phyloP scores from a whole-genome alignment of 495 filamentous ascomycete genomes.

The Podospora fimiseda region DNA sequence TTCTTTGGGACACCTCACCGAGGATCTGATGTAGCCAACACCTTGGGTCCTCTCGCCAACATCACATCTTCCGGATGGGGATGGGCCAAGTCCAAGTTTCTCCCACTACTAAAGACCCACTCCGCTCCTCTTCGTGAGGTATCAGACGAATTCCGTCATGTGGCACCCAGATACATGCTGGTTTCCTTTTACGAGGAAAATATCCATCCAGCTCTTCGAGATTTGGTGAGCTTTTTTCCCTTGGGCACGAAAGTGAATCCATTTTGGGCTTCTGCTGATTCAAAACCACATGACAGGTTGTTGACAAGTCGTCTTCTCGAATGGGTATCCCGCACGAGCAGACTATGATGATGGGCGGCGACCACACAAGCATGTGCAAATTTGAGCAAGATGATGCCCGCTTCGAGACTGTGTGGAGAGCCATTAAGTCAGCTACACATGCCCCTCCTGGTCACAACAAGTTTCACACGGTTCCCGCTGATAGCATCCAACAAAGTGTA shows the following conservation, averaged over 20 bases:
- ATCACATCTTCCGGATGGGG: neutral
- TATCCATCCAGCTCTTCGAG: neutral
- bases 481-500: too few species aligned
- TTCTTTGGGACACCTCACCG: neutral
- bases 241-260: too few species aligned
- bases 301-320: neutral
- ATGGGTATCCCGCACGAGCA: neutral
- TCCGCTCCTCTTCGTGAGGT: neutral
- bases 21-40: neutral
- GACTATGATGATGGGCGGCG: neutral
- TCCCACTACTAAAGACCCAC: neutral
- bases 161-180: neutral
- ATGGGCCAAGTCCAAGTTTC: neutral
- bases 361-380: neutral
- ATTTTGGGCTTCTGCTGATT: too few species aligned
- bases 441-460: neutral
- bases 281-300: neutral
- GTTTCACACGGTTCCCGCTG: neutral
- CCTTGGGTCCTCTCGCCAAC: neutral
- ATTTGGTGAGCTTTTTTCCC: neutral
- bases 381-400: neutral
- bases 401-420: neutral
- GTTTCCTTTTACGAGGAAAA: neutral
- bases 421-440: neutral
- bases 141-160: neutral